Evolutionary conservation across 129 eudicot species (phyloP).

Genomic region (Daucus carota): DH1_v3.0 NC_030386.2:6818001-6818500

Average conservation of each 20-base stretch:
- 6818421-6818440: neutral
- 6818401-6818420: neutral
- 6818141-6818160: neutral
- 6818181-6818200: neutral
- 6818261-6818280: neutral
- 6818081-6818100: slow-evolving; percentile 58
- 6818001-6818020: slow-evolving; percentile 76
- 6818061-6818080: slow-evolving; percentile 41
- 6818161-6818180: neutral
- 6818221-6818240: neutral
- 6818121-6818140: neutral
- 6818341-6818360: slow-evolving; percentile 70
- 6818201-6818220: neutral
- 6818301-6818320: neutral
- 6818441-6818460: neutral
- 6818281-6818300: neutral
- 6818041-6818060: slow-evolving; percentile 47
- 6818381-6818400: neutral
- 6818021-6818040: slow-evolving; percentile 87
- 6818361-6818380: neutral
- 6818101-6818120: neutral
- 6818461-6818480: neutral
- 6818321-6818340: slow-evolving; percentile 33
- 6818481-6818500: neutral
- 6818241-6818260: neutral